Percentiles rank a stretch among this genome's conserved stretches.
Evolutionary conservation across 352 stramenopile species (phyloP).

Genomic region (Pythium aphanidermatum): DNA sequence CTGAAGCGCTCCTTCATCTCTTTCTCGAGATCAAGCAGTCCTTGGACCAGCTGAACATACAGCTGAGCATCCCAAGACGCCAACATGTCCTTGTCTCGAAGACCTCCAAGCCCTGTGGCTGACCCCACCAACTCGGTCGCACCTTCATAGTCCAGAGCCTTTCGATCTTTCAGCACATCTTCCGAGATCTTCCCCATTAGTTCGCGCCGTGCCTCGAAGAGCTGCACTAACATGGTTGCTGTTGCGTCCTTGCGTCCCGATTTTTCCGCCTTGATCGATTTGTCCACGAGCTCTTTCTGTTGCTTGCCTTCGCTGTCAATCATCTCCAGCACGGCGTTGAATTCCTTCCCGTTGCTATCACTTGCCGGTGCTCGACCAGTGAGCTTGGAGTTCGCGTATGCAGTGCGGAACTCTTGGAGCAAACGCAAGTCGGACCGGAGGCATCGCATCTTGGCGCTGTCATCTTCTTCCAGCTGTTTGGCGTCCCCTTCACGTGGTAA

Average conservation of each 20-base stretch:
- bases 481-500: constrained; percentile 23
- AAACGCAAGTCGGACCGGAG: constrained; percentile 42
- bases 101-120: background rate
- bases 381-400: constrained; percentile 22
- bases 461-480: constrained; percentile 41
- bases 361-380: constrained; percentile 11
- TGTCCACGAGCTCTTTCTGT: constrained; percentile 53
- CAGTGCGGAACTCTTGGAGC: constrained; percentile 57
- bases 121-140: background rate
- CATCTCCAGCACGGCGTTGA: constrained; percentile 1
- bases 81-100: constrained; percentile 42
- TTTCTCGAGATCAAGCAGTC: constrained; percentile 41
- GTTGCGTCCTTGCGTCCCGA: constrained; percentile 36
- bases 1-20: constrained; percentile 39
- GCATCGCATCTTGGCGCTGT: constrained; percentile 27
- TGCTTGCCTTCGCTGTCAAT: constrained; percentile 16
- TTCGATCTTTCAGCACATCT: constrained; percentile 60
- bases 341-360: constrained; percentile 31
- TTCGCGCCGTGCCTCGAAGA: constrained; percentile 64
- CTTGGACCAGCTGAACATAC: constrained; percentile 56
- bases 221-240: constrained; percentile 33
- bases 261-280: constrained; percentile 59
- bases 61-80: constrained; percentile 65
- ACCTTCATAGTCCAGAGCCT: constrained; percentile 46
- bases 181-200: constrained; percentile 68